Conservation (phyloP, 169 alveolate species). For the Plasmodium relictum region DNA sequence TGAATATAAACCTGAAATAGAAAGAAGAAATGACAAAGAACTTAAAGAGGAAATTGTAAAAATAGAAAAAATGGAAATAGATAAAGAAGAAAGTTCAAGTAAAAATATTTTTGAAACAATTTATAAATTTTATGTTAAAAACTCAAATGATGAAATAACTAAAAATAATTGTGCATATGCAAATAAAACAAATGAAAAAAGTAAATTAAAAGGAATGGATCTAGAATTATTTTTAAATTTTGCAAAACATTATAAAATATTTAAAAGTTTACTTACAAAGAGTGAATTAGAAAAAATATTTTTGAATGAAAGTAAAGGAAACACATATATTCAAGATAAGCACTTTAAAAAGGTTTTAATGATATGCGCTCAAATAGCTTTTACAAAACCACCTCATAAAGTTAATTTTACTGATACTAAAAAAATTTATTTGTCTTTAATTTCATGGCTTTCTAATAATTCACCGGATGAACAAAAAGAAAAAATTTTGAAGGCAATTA, state of each 20-base stretch:
- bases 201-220: constrained; percentile 38
- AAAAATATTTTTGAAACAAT: constrained; percentile 43
- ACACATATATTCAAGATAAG: constrained; percentile 31
- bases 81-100: background rate
- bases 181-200: background rate
- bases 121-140: constrained; percentile 22
- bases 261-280: constrained; percentile 57
- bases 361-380: constrained; percentile 62
- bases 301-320: constrained; percentile 65
- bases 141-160: background rate
- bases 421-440: constrained; percentile 28
- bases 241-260: constrained; percentile 57
- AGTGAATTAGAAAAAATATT: constrained; percentile 65
- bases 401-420: constrained; percentile 58
- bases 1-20: background rate
- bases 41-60: background rate
- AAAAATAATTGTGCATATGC: background rate
- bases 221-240: constrained; percentile 37
- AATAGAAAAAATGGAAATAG: background rate
- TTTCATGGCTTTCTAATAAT: constrained; percentile 39
- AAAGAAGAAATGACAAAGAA: background rate
- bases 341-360: constrained; percentile 54
- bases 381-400: constrained; percentile 72
- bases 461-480: constrained; percentile 52
- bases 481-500: constrained; percentile 2